These are phyloP conservation scores for Curvularia hawaiiensis DNA, from an alignment of 2,329 filamentous ascomycete genomes.

Conservation along the genomic window DNA sequence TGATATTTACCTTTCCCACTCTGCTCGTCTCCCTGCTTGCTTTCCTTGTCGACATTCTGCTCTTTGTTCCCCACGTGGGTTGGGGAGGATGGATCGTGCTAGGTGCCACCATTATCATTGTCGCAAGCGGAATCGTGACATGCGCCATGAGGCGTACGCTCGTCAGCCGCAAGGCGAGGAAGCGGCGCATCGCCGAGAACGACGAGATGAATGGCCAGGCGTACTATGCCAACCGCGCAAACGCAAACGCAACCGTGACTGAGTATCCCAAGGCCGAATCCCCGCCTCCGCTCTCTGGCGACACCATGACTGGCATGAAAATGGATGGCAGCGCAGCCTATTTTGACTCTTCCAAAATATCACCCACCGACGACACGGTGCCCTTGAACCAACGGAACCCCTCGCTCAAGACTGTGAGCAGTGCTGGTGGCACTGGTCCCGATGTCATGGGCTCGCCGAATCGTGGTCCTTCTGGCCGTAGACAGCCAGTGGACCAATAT, in stretches of 20 bases:
- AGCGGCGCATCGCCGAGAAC: slow-evolving; percentile 89
- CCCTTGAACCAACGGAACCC: slow-evolving; percentile 71
- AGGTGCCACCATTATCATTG: slow-evolving; percentile 83
- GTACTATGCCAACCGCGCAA: slow-evolving; percentile 67
- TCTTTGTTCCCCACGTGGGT: slow-evolving; percentile 91
- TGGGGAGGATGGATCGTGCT: slow-evolving; percentile 96
- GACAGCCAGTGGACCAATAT: slow-evolving; percentile 64
- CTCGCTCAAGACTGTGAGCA: slow-evolving; percentile 61
- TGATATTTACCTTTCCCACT: slow-evolving; percentile 85
- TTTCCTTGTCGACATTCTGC: slow-evolving; percentile 89
- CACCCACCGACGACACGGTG: slow-evolving; percentile 69
- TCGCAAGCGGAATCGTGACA: slow-evolving; percentile 80
- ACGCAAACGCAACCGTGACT: slow-evolving; percentile 29
- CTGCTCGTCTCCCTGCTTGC: slow-evolving; percentile 82
- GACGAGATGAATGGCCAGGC: slow-evolving; percentile 97
- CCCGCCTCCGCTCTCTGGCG: slow-evolving; percentile 57
- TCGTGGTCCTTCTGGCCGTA: slow-evolving; percentile 45
- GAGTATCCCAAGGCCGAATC: slow-evolving; percentile 59
- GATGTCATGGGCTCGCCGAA: slow-evolving; percentile 42
- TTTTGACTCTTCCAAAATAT: slow-evolving; percentile 66
- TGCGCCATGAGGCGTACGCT: slow-evolving; percentile 95
- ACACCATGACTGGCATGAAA: slow-evolving; percentile 61
- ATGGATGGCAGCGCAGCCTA: slow-evolving; percentile 65
- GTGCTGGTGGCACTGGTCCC: slow-evolving; percentile 50
- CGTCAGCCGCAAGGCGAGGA: slow-evolving; percentile 89